Evolutionary conservation across 2,329 filamentous ascomycete genomes (phyloP).

Genomic region (Aspergillus glaucus): DNA sequence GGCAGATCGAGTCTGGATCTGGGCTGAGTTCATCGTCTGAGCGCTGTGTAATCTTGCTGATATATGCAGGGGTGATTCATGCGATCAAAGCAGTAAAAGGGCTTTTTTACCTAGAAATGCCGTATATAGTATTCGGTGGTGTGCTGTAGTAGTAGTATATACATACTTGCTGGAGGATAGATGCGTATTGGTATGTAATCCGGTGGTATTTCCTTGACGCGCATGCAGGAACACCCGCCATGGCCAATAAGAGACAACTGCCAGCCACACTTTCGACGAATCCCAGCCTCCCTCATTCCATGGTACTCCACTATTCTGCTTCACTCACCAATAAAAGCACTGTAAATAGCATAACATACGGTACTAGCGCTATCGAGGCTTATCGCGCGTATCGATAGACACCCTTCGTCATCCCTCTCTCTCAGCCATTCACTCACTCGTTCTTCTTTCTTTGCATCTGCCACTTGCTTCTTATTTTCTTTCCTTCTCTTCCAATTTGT

Average conservation of each 20-base stretch:
- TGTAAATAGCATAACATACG: not conserved
- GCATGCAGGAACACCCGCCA: conserved; percentile 1
- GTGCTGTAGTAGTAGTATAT: too few species aligned
- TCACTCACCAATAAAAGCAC: not conserved
- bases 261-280: not conserved
- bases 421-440: not conserved
- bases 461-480: conserved; percentile 2
- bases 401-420: not conserved
- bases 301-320: not conserved
- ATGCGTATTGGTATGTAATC: not conserved
- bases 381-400: not conserved
- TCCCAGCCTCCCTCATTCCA: not conserved
- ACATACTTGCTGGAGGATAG: not conserved
- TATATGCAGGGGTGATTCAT: not conserved
- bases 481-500: conserved; percentile 1
- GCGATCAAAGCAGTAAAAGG: too few species aligned
- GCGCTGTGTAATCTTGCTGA: not conserved
- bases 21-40: not conserved
- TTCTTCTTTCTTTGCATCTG: not conserved
- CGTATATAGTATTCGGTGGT: too few species aligned
- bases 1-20: not conserved
- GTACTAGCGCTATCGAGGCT: not conserved
- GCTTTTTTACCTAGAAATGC: too few species aligned
- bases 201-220: not conserved
- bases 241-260: not conserved